Conservation (phyloP, 2,329 filamentous ascomycete genomes). For the Ophiocordyceps camponoti-floridani region DNA sequence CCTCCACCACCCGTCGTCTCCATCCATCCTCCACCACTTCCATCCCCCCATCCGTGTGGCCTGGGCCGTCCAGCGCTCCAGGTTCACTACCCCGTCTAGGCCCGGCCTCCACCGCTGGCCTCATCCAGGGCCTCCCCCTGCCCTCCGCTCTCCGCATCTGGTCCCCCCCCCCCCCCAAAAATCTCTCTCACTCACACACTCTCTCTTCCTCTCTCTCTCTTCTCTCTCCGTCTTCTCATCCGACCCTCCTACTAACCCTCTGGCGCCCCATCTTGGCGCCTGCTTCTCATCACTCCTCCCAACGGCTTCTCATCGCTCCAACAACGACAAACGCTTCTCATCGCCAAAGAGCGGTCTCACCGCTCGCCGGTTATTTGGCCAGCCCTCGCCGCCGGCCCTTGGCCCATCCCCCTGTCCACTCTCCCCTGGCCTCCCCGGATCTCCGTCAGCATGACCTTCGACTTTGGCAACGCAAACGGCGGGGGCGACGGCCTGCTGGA, state of each 20-base stretch:
- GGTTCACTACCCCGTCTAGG: background rate
- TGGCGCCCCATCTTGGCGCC: slow-evolving; percentile 8
- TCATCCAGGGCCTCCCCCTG: background rate
- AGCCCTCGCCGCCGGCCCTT: slow-evolving; percentile 7
- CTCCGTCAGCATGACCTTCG: slow-evolving; percentile 32
- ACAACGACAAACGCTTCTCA: slow-evolving; percentile 3
- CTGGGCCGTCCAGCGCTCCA: background rate
- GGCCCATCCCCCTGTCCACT: slow-evolving; percentile 8
- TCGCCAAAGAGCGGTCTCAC: slow-evolving; percentile 27
- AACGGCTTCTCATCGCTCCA: background rate
- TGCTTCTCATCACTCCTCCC: slow-evolving; percentile 7
- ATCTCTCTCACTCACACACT: background rate
- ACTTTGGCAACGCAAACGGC: slow-evolving; percentile 36
- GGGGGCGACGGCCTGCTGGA: slow-evolving; percentile 42
- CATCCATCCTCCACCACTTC: background rate
- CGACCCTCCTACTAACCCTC: background rate
- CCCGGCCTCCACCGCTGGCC: background rate
- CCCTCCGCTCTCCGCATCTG: background rate
- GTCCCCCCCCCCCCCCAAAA: background rate
- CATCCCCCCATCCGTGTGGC: background rate
- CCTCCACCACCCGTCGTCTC: too few species aligned
- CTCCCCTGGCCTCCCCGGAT: slow-evolving; percentile 14
- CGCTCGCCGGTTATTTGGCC: slow-evolving; percentile 1
- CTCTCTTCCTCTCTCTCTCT: background rate
- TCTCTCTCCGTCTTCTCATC: background rate